phyloP scores from a whole-genome alignment of 1,139 yeast species.

The Debaryomyces sp. region DNA sequence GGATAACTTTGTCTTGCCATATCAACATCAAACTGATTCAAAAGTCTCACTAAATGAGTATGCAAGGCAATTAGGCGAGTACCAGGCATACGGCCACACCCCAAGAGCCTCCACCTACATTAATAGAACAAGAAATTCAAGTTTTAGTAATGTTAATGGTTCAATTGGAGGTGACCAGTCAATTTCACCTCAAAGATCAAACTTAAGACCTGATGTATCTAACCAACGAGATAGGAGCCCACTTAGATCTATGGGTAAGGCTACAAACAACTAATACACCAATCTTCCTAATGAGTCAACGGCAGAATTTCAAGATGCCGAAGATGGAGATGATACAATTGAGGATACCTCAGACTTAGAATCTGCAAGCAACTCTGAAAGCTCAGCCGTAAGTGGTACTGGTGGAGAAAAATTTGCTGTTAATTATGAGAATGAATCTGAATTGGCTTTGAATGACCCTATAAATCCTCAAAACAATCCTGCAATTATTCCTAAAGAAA shows the following conservation, averaged over 20 bases:
- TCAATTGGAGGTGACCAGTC: background rate
- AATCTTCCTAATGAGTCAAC: slow-evolving; percentile 32
- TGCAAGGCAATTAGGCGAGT: slow-evolving; percentile 50
- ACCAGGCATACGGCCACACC: slow-evolving; percentile 35
- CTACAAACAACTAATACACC: slow-evolving; percentile 22
- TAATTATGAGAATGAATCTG: slow-evolving; percentile 34
- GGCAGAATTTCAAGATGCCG: slow-evolving; percentile 13
- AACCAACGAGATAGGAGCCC: slow-evolving; percentile 16
- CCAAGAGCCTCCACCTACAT: slow-evolving; percentile 23
- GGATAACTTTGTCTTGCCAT: slow-evolving; percentile 58
- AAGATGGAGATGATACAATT: slow-evolving; percentile 10
- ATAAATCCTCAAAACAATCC: background rate
- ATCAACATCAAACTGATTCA: slow-evolving; percentile 56
- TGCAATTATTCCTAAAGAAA: background rate
- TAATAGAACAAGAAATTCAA: slow-evolving; percentile 25
- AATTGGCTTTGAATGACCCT: slow-evolving; percentile 11
- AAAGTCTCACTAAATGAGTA: slow-evolving; percentile 58
- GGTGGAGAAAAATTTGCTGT: slow-evolving; percentile 23
- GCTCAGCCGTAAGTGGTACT: slow-evolving; percentile 10
- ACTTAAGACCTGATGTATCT: slow-evolving; percentile 21
- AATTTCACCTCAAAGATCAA: slow-evolving; percentile 31
- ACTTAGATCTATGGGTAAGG: slow-evolving; percentile 11
- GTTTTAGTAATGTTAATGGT: slow-evolving; percentile 14
- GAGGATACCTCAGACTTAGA: slow-evolving; percentile 8
- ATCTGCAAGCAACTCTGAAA: slow-evolving; percentile 21